Conservation (phyloP, 495 filamentous ascomycete species). For the Aspergillus haitiensis region DNA sequence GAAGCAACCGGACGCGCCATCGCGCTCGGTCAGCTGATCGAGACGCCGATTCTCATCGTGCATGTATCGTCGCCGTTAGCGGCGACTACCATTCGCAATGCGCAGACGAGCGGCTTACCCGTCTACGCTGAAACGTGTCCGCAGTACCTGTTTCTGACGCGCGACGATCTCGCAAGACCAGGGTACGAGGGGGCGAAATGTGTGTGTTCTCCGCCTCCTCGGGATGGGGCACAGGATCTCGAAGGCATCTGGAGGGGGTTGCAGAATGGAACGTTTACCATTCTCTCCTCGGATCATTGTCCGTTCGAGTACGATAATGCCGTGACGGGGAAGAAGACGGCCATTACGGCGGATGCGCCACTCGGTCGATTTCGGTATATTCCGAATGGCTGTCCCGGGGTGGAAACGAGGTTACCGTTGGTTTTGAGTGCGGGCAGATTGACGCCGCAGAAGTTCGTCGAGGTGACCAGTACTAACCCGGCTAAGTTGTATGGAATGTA, state of each 20-base stretch:
- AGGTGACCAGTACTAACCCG: constrained; percentile 56
- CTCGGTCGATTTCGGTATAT: constrained; percentile 39
- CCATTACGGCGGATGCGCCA: constrained; percentile 14
- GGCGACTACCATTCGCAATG: constrained; percentile 51
- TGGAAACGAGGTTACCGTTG: constrained; percentile 57
- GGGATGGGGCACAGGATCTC: constrained; percentile 35
- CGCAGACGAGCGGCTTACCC: constrained; percentile 55
- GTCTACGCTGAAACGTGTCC: constrained; percentile 65
- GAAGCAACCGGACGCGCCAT: constrained; percentile 62
- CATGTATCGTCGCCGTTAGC: constrained; percentile 57
- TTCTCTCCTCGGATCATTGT: constrained; percentile 33
- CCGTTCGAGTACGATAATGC: constrained; percentile 26
- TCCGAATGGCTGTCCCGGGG: constrained; percentile 59
- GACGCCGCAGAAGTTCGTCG: constrained; percentile 54
- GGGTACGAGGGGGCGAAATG: constrained; percentile 57
- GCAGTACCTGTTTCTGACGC: constrained; percentile 61
- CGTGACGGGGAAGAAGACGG: constrained; percentile 17
- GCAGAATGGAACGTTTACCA: constrained; percentile 48
- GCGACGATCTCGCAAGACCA: constrained; percentile 48
- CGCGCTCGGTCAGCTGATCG: constrained; percentile 51
- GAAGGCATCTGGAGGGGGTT: constrained; percentile 46
- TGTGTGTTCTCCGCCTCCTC: constrained; percentile 49
- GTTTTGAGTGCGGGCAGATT: constrained; percentile 42
- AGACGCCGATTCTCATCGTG: constrained; percentile 58
- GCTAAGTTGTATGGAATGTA: constrained; percentile 63